Conservation (phyloP, 768 basidiomycete genomes). For the Russula emetica region DNA sequence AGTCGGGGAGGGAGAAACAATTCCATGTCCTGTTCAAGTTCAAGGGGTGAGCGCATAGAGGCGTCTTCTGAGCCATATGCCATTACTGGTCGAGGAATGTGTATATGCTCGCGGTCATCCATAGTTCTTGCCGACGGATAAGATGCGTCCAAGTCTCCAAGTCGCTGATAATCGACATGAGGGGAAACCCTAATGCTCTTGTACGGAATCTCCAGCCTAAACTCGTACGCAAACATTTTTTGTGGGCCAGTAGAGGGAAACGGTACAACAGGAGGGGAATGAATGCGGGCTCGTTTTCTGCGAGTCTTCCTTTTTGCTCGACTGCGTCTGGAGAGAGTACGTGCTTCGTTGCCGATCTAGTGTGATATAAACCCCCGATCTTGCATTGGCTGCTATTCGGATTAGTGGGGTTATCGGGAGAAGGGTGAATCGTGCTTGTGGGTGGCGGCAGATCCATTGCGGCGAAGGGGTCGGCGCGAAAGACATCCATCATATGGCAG, state of each 20-base stretch:
- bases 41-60: slow-evolving; percentile 1
- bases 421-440: background rate
- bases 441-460: background rate
- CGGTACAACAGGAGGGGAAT: slow-evolving; percentile 15
- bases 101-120: background rate
- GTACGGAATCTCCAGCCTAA: slow-evolving; percentile 13
- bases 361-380: background rate
- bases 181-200: background rate
- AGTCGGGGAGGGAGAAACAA: background rate
- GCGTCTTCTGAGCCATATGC: background rate
- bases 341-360: slow-evolving; percentile 11
- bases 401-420: slow-evolving; percentile 2
- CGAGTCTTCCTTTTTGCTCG: slow-evolving; percentile 20
- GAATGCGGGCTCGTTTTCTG: slow-evolving; percentile 21
- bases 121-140: background rate
- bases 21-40: background rate
- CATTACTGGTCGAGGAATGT: slow-evolving; percentile 5
- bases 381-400: background rate
- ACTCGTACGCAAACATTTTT: slow-evolving; percentile 28
- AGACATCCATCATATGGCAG: slow-evolving; percentile 26
- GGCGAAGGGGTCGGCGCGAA: slow-evolving; percentile 25
- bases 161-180: background rate
- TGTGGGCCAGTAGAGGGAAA: slow-evolving; percentile 27
- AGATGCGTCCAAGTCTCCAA: slow-evolving; percentile 3
- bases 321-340: slow-evolving; percentile 10